Evolutionary conservation across 345 rosid genomes (phyloP).

Genomic region (Sisymbrium altissimum): DNA sequence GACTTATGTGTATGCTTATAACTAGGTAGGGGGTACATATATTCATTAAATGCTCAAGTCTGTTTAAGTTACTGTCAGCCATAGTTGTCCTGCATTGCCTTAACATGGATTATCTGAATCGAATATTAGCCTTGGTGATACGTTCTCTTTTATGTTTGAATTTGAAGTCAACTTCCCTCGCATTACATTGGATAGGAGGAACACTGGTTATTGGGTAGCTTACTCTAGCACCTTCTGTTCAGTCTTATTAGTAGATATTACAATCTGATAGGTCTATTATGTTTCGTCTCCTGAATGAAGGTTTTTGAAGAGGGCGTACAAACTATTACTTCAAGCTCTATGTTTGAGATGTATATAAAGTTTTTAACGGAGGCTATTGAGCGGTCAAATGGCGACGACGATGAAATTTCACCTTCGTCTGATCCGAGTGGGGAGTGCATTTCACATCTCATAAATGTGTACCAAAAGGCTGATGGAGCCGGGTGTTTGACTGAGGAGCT

Average conservation of each 20-base stretch:
- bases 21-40: not conserved
- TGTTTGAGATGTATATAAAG: slow-evolving; percentile 57
- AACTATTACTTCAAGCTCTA: slow-evolving; percentile 47
- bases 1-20: not conserved
- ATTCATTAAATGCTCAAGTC: not conserved
- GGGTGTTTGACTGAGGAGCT: slow-evolving; percentile 64
- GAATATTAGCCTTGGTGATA: not conserved
- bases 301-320: slow-evolving; percentile 72
- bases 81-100: not conserved
- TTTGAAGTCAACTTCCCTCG: not conserved
- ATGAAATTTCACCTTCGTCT: slow-evolving; percentile 22
- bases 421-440: slow-evolving; percentile 30
- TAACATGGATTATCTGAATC: not conserved
- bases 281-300: slow-evolving; percentile 34
- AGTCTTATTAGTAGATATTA: not conserved
- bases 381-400: slow-evolving; percentile 39
- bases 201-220: not conserved
- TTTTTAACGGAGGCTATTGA: slow-evolving; percentile 54
- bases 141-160: not conserved
- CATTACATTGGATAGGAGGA: not conserved
- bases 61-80: not conserved
- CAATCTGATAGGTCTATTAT: slow-evolving; percentile 1
- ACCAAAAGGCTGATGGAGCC: slow-evolving; percentile 60
- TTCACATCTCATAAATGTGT: slow-evolving; percentile 49
- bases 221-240: not conserved